Evolutionary conservation across 495 filamentous ascomycete genomes (phyloP), one percentile per base, ranked within the genome.

Genomic region (Tirmania nivea): DNA sequence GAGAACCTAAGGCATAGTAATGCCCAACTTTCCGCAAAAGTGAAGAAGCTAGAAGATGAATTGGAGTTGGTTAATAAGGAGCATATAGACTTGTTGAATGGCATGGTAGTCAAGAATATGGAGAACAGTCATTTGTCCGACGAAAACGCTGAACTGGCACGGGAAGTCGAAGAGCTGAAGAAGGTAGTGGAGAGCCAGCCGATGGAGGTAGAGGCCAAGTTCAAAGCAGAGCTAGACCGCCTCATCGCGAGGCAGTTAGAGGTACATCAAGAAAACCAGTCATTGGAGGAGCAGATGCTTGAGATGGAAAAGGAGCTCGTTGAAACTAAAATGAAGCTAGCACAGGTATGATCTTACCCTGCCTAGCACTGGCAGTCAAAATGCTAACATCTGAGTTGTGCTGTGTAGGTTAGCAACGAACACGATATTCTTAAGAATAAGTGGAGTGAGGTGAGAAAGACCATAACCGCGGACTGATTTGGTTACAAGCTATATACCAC

Each of bases 301-400:
- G 90, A 95, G 54, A 90, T 99, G 75, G 90, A 96, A 72, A 87
- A 89, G 68, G 79, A 81, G 61, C 69, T 99, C 49, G 92, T 99
- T 55, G 76, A 81, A 60, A 87, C 86, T 1, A 99, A 99, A 75
- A 85, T 99, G 86, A 74, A 76, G 59, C 83, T 83, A 70, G 90
- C 90, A 34, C 85, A 94, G 80, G 90, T 95, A 75, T 66, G 75
- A 68, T 39, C 11, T 35, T 20, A 31, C 1, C 25, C 25, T 31
- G 4, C 25, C 2, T 31, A n/a, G n/a, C n/a, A n/a, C n/a, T n/a
- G n/a, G n/a, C n/a, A n/a, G n/a, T n/a, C n/a, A n/a, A 31, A 31
- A 31, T 31, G 25, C 2, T 31, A 31, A 31, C 25, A 7, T 31
- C 2, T 31, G 25, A 3, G 25, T 31, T 31, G 4, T 31, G 7